phyloP scores from a whole-genome alignment of 192 early-diverging fungal species.

The Borealophlyctis nickersoniae region DNA sequence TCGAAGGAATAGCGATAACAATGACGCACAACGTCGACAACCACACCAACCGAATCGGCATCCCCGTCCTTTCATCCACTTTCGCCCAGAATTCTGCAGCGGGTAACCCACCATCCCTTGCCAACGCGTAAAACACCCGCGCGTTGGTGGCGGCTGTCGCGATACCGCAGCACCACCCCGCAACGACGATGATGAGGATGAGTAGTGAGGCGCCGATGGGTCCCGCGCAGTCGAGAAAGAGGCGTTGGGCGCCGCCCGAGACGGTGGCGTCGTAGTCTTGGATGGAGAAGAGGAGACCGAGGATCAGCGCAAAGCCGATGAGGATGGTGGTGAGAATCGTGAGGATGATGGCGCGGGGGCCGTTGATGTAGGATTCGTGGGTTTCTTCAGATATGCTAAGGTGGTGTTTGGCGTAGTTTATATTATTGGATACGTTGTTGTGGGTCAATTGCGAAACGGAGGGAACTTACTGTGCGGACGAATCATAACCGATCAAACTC shows the following conservation, averaged over 20 bases:
- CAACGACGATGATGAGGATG: constrained; percentile 36
- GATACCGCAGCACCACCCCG: constrained; percentile 40
- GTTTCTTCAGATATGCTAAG: constrained; percentile 51
- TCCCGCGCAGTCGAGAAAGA: constrained; percentile 29
- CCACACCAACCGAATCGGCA: constrained; percentile 48
- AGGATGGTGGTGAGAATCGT: constrained; percentile 32
- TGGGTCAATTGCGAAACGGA: too few species aligned
- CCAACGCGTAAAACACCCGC: constrained; percentile 51
- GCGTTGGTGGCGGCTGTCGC: constrained; percentile 41
- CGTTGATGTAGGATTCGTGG: constrained; percentile 35
- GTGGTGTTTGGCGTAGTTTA: too few species aligned
- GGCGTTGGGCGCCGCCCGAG: constrained; percentile 6
- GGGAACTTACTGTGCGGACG: too few species aligned
- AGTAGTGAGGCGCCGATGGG: constrained; percentile 29
- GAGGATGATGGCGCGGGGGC: constrained; percentile 35
- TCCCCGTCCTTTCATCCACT: constrained; percentile 34
- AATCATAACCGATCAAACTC: constrained; percentile 38
- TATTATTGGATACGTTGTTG: too few species aligned
- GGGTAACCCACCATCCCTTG: constrained; percentile 50
- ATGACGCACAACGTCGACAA: constrained; percentile 32
- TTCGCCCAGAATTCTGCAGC: constrained; percentile 28
- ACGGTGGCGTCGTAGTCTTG: constrained; percentile 20
- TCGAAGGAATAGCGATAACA: constrained; percentile 38
- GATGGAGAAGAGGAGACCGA: constrained; percentile 34
- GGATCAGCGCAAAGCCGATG: constrained; percentile 39